phyloP scores from a whole-genome alignment of 1,284 basidiomycete genomes.

The Irpex rosettiformis region DNA sequence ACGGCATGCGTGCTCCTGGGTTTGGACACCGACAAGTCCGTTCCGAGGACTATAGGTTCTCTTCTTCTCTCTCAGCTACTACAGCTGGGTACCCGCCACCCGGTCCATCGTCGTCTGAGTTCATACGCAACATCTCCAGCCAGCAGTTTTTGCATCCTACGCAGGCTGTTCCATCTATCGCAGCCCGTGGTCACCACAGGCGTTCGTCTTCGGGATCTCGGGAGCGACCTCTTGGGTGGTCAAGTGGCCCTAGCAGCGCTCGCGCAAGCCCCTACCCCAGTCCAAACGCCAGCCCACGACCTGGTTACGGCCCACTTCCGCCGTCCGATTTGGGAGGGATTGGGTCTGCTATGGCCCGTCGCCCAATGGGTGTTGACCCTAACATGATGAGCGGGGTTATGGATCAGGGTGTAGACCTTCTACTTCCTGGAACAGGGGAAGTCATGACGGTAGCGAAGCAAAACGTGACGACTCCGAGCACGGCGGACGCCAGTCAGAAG shows the following conservation, averaged over 20 bases:
- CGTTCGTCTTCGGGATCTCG: constrained; percentile 60
- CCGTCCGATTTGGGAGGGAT: constrained; percentile 17
- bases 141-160: constrained; percentile 41
- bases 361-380: constrained; percentile 17
- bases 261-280: constrained; percentile 54
- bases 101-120: constrained; percentile 40
- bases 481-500: constrained; percentile 67
- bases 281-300: constrained; percentile 47
- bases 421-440: constrained; percentile 16
- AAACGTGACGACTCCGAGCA: constrained; percentile 71
- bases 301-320: constrained; percentile 28
- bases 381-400: constrained; percentile 14
- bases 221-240: constrained; percentile 37
- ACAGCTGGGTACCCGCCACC: constrained; percentile 31
- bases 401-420: constrained; percentile 13
- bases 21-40: constrained; percentile 29
- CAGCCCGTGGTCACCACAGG: constrained; percentile 46
- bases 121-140: constrained; percentile 31
- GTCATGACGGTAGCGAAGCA: constrained; percentile 37
- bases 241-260: constrained; percentile 24
- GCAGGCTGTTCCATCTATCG: constrained; percentile 34
- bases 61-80: constrained; percentile 19
- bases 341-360: constrained; percentile 14
- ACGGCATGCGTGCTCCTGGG: constrained; percentile 34
- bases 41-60: constrained; percentile 44